A percentile compares a stretch with the other conserved stretches of the same genome.
Conservation (phyloP, 176 grass and related monocot genomes). For the Oryza glaberrima region DNA sequence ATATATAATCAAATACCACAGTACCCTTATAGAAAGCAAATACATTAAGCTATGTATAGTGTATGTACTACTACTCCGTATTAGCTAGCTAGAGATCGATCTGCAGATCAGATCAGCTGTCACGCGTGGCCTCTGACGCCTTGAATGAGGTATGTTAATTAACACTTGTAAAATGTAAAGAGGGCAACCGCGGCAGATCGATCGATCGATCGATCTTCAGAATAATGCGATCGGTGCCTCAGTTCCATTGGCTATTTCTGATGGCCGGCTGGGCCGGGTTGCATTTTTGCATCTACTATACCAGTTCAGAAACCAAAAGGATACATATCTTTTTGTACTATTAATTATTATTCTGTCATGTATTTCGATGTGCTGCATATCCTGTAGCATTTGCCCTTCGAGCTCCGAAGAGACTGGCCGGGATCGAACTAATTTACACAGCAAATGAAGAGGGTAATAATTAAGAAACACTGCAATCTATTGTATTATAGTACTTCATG, state of each 20-base stretch:
- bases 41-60: constrained; percentile 1
- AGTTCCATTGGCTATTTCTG: background rate
- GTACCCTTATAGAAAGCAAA: background rate
- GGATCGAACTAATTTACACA: background rate
- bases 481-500: background rate
- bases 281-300: constrained; percentile 5
- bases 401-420: background rate
- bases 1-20: background rate
- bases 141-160: background rate
- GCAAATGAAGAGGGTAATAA: background rate
- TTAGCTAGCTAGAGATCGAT: background rate
- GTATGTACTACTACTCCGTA: background rate
- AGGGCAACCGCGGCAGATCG: constrained; percentile 37
- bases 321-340: background rate
- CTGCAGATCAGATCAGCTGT: constrained; percentile 15
- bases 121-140: constrained; percentile 26
- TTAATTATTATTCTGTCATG: background rate
- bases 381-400: background rate
- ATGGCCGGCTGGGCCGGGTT: too few species aligned
- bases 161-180: constrained; percentile 5
- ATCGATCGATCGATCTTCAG: constrained; percentile 7
- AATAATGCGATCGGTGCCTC: background rate
- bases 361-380: background rate
- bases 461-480: background rate
- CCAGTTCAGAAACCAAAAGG: background rate